Percentiles rank a stretch among this genome's conserved stretches.
Evolutionary conservation across 1,284 basidiomycete species (phyloP).

Genomic region (Laetiporus sulphureus): DNA sequence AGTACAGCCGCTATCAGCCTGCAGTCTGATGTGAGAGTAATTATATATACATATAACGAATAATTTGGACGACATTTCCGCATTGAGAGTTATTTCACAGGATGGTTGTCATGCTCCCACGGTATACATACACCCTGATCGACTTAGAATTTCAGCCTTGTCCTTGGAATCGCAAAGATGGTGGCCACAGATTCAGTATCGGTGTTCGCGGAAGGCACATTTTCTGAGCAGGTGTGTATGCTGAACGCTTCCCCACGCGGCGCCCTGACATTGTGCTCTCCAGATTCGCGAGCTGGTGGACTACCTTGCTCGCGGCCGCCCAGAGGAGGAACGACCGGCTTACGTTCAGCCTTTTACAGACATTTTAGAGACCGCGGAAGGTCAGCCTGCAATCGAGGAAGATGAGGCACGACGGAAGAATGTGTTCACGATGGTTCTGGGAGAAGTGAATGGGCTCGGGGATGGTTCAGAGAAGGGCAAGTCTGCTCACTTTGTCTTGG

Average conservation of each 20-base stretch:
- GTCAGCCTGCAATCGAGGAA: conserved; percentile 44
- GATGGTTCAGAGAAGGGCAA: conserved; percentile 71
- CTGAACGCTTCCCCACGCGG: not conserved
- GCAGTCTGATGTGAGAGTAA: too few relatives aligned
- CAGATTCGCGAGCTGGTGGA: conserved; percentile 77
- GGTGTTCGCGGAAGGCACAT: conserved; percentile 84
- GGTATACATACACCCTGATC: too few relatives aligned
- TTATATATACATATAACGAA: too few relatives aligned
- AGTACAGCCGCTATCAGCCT: too few relatives aligned
- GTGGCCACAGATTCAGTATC: conserved; percentile 66
- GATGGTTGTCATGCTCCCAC: too few relatives aligned
- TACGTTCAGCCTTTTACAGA: conserved; percentile 66
- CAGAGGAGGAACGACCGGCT: conserved; percentile 61
- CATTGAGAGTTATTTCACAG: too few relatives aligned
- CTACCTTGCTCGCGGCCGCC: conserved; percentile 62
- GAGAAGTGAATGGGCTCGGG: conserved; percentile 60
- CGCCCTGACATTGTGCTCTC: conserved; percentile 9
- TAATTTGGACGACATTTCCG: too few relatives aligned
- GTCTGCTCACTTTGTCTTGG: conserved; percentile 16
- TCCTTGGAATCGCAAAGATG: conserved; percentile 23
- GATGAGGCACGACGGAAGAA: conserved; percentile 45
- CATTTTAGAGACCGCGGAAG: conserved; percentile 47
- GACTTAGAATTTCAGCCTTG: not conserved
- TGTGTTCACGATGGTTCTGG: conserved; percentile 51
- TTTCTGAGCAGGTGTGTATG: conserved; percentile 70